Conservation (phyloP, 108 stramenopile genomes). For the Nitzschia sp. region DNA sequence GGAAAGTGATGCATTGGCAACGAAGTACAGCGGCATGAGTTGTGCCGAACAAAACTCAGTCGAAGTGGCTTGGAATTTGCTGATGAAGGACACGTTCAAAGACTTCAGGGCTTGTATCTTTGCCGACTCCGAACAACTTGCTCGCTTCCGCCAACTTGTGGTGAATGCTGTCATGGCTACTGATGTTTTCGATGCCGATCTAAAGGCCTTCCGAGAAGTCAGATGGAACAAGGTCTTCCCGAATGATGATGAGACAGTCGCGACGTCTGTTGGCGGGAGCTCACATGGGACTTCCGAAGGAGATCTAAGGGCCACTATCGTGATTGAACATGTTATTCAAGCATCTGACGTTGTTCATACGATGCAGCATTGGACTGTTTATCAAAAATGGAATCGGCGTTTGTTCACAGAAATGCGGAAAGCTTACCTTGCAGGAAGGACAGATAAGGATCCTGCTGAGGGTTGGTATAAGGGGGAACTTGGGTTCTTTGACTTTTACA, state of each 20-base stretch:
- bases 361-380: constrained; percentile 59
- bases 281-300: background rate
- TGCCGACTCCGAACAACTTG: constrained; percentile 9
- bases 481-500: constrained; percentile 57
- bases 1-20: constrained; percentile 4
- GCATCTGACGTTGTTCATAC: constrained; percentile 60
- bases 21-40: constrained; percentile 17
- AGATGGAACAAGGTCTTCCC: constrained; percentile 47
- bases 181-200: constrained; percentile 38
- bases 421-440: constrained; percentile 41
- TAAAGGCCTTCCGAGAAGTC: constrained; percentile 19
- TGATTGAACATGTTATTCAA: constrained; percentile 61
- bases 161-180: constrained; percentile 37
- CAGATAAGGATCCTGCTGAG: constrained; percentile 46
- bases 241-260: background rate
- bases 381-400: constrained; percentile 60
- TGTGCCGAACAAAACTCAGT: constrained; percentile 19
- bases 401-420: constrained; percentile 51
- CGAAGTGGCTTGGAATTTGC: constrained; percentile 27
- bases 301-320: constrained; percentile 40
- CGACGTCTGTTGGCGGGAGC: constrained; percentile 22
- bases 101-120: constrained; percentile 21
- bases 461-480: constrained; percentile 67
- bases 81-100: constrained; percentile 24
- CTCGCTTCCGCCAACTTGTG: constrained; percentile 30